Base-by-base conservation (phyloP, 2,329 filamentous ascomycete species). In the Ramularia endophylla region DNA sequence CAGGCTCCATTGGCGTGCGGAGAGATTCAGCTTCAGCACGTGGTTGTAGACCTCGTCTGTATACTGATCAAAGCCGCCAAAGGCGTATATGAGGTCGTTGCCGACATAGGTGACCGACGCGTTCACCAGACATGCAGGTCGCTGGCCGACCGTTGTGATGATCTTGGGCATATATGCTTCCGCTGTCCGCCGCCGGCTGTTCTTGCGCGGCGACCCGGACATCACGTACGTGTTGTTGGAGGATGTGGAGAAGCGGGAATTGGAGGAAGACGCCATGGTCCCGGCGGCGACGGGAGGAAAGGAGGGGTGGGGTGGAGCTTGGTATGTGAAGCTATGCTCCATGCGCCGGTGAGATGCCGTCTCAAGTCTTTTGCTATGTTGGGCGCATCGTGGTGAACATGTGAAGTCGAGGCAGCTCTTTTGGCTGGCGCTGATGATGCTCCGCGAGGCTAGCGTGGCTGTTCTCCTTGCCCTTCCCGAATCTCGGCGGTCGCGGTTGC, bases 31-130 rank as follows among this genome's bases (percentile, higher is more conserved):
- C 56, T 81, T 83, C 50, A 98, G 73, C 30, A 98, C 92, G 68
- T 98, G 92, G 61, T 98, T 98, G 68, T 98, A 98, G 13, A 98
- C 83, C 70, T 98, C 92, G 63, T 98, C 92, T 0, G 92, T 98
- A 62, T 95, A 97, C 65, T 97, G 90, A 61, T 98, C 92, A 60
- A 98, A 98, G 13, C 92, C 92, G 31, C 92, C 92, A 71, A 98
- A 98, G 8, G 90, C 92, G 66, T 94, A 97, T 56, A 98, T 97
- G 65, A 92, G 82, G 63, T 97, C 92, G 67, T 95, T 92, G 45
- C 89, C 89, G 59, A 92, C 95, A 64, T 95, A 95, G 11, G 90
- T 97, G 46, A 97, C 89, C 1, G 90, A 97, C 40, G 92, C 90
- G 71, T 97, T 97, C 52, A 97, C 90, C 37, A 98, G 75, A 61